phyloP scores from a whole-genome alignment of 2,329 filamentous ascomycete species.

The Alternaria sp. region DNA sequence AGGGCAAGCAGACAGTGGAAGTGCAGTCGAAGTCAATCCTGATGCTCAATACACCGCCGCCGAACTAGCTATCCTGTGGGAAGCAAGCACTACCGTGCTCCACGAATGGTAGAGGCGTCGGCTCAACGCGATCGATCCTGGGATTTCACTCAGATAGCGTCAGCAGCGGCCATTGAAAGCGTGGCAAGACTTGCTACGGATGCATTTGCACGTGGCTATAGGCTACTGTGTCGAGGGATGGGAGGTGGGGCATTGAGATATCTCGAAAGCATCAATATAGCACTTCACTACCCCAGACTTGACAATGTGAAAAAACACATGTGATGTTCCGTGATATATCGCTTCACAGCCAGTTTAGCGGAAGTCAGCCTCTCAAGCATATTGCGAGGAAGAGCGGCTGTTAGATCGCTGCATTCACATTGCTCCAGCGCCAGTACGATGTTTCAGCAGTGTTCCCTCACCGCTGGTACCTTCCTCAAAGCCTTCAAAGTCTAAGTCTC shows the following conservation, averaged over 20 bases:
- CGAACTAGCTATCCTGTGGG: neutral
- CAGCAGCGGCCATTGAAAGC: neutral
- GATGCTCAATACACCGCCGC: neutral
- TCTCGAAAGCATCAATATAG: neutral
- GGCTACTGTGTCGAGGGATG: neutral
- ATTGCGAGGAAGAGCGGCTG: neutral
- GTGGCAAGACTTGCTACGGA: neutral
- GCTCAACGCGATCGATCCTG: neutral
- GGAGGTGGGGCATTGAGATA: neutral
- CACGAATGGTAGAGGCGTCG: neutral
- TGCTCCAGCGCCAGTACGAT: neutral
- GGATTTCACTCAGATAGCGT: neutral
- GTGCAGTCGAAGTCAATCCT: neutral
- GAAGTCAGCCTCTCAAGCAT: rapidly evolving
- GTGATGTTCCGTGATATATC: neutral
- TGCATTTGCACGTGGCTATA: neutral
- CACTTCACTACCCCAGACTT: neutral
- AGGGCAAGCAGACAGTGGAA: neutral
- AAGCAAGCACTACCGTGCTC: neutral
- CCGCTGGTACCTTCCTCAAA: rapidly evolving
- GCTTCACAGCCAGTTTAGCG: rapidly evolving
- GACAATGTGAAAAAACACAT: neutral
- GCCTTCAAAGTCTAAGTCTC: neutral
- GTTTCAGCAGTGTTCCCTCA: neutral
- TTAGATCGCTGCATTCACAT: neutral